Evolutionary conservation across 2,329 filamentous ascomycete species (phyloP), one percentile per base, ranked within the genome.

Genomic region (Fusarium hostae): DNA sequence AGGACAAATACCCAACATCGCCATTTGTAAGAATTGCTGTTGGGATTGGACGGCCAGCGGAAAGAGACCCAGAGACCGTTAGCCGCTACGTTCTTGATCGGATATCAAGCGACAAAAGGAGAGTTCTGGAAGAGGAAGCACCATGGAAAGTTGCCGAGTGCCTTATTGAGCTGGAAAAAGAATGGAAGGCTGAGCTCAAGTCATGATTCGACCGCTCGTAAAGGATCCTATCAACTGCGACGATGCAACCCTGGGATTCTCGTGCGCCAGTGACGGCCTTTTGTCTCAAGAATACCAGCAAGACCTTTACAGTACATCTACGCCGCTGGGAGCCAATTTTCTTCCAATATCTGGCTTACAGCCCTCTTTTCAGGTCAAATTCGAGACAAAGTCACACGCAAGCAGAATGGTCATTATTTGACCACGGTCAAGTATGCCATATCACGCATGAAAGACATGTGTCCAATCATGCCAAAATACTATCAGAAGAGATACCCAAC

Each of bases 31-130:
- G 93, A 64, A 88, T 98, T 55, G 91, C 92, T 0, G 84, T 98
- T 16, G 96, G 96, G 0, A 97, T 98, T 82, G 95, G 94, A n/a
- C 84, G 96, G 48, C 95, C 95, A 0, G 84, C 83, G 48, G 91
- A 87, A 69, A 86, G 94, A 70, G 90, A 94, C 54, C 84, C 85
- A 26, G 82, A 84, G 41, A 88, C 88, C 4, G 94, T 98, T 13
- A 88, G 91, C 45, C 84, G 88, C 28, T 97, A 95, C 83, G 95
- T 98, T 45, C 82, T 98, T 73, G 86, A 86, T 63, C 89, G 89
- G 75, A 90, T 96, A 85, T 86, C 85, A 13, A 70, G 75, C 11
- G 75, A 79, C 15, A 86, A 93, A 77, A 83, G 84, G 77, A 78
- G 79, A 24, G 79, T 83, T 18, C 80, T 94, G 45, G 85, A 87